Evolutionary conservation across 2,329 filamentous ascomycete species (phyloP), one percentile per base, ranked within the genome.

Genomic region (Aureobasidium vineae): DNA sequence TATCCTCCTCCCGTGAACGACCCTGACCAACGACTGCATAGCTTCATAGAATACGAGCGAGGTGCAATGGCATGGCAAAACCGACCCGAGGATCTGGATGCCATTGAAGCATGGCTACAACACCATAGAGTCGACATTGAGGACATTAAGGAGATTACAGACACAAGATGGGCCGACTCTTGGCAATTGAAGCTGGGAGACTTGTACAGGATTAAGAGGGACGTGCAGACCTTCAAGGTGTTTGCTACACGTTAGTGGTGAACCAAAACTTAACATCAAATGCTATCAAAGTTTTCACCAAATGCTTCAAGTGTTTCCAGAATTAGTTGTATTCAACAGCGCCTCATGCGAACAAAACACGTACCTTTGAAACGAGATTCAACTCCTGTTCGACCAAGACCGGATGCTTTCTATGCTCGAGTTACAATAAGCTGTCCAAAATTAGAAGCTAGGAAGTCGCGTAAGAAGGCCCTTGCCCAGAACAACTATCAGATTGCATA

Each of bases 41-140:
- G 26, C 26, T 64, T 64, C 26, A 64, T 64, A 50, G 38, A 54
- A 21, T 64, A 53, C 26, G 61, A 64, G n/a, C 26, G 61, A 31
- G 47, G 61, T 2, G 23, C 26, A 16, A 54, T 43, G 26, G 49
- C 38, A 16, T 64, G 49, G 47, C 61, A 64, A 54, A 64, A 41
- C 28, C 49, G 61, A 15, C 26, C 61, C 6, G 61, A 64, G 6
- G 61, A 64, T 23, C 38, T 64, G 10, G 61, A 64, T 26, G 61
- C 61, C 61, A 64, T 64, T 19, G 61, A 64, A 45, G 61, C 61
- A 31, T 64, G 61, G 61, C 5, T 64, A 16, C 61, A 64, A 13
- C 21, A 64, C 7, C 61, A 64, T n/a, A 23, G 61, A 10, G 23
- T 64, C 19, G 61, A 64, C n/a, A 45, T 64, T 23, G 61, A 64